These are phyloP conservation scores for Jatropha curcas DNA, from an alignment of 345 rosid genomes.

Conservation along the genomic window DNA sequence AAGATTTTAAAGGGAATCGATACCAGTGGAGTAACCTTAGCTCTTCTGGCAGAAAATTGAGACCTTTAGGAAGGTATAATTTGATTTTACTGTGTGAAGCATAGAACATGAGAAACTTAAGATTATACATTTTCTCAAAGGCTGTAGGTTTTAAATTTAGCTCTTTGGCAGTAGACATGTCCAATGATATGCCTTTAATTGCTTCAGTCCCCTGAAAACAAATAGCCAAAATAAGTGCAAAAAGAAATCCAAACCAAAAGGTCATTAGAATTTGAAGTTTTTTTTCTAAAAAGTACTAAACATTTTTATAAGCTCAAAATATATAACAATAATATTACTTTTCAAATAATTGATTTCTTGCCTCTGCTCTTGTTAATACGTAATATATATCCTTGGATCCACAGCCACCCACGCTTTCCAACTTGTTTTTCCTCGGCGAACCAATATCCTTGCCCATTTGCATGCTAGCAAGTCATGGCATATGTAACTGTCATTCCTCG, in stretches of 20 bases:
- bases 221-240: no score
- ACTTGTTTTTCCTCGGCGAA: background rate
- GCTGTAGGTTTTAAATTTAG: background rate
- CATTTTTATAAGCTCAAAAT: no score
- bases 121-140: background rate
- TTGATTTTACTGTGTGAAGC: background rate
- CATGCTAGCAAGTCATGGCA: background rate
- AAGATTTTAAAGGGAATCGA: constrained; percentile 1
- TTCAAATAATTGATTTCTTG: no score
- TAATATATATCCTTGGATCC: background rate
- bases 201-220: background rate
- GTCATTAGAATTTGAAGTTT: no score
- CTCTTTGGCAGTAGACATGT: background rate
- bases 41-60: constrained; percentile 5
- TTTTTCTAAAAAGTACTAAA: no score
- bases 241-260: no score
- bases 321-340: no score
- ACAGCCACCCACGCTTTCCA: background rate
- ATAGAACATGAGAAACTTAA: background rate
- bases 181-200: background rate
- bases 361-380: background rate
- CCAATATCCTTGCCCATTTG: background rate
- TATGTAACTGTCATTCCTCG: background rate
- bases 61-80: background rate
- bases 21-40: background rate